Percentiles rank a stretch among this genome's conserved stretches.
These are phyloP conservation scores for Juglanconis juglandina DNA, from an alignment of 2,329 filamentous ascomycete species.

Conservation along the genomic window DNA sequence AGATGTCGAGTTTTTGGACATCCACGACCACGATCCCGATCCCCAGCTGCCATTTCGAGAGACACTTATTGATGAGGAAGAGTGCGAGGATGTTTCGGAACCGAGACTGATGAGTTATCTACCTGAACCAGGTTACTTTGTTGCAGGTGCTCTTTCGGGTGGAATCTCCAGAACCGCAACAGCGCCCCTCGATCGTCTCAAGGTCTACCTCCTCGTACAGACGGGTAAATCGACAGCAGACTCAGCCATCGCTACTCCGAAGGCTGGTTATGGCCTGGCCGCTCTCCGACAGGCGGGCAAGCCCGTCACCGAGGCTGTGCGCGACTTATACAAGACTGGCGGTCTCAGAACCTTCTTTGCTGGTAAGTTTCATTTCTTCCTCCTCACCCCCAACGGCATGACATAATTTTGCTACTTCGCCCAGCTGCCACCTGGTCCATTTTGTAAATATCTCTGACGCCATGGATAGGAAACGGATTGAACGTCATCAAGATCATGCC, in stretches of 20 bases:
- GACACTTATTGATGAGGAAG: background rate
- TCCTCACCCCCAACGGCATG: background rate
- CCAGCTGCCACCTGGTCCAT: background rate
- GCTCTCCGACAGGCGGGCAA: constrained; percentile 64
- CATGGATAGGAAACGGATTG: constrained; percentile 76
- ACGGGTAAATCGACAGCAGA: constrained; percentile 57
- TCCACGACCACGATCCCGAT: constrained; percentile 11
- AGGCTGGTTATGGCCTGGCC: constrained; percentile 63
- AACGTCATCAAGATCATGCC: constrained; percentile 99
- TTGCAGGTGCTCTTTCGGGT: constrained; percentile 91
- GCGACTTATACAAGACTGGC: constrained; percentile 79
- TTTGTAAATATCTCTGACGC: background rate
- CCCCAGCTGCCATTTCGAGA: constrained; percentile 14
- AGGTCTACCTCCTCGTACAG: constrained; percentile 95
- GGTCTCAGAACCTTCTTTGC: constrained; percentile 89
- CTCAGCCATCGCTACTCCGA: constrained; percentile 62
- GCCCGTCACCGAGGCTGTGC: constrained; percentile 69
- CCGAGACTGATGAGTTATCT: constrained; percentile 63
- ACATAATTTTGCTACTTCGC: no score
- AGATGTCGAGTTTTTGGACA: constrained; percentile 8
- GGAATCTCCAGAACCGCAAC: constrained; percentile 93
- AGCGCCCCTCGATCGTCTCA: constrained; percentile 91
- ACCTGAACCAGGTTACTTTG: constrained; percentile 93
- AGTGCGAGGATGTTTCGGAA: constrained; percentile 34
- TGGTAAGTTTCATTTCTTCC: constrained; percentile 52